Percentiles rank a stretch among this genome's conserved stretches.
These are phyloP conservation scores for Phylloporus sp. DNA, from an alignment of 768 basidiomycete genomes.

Conservation along the genomic window DNA sequence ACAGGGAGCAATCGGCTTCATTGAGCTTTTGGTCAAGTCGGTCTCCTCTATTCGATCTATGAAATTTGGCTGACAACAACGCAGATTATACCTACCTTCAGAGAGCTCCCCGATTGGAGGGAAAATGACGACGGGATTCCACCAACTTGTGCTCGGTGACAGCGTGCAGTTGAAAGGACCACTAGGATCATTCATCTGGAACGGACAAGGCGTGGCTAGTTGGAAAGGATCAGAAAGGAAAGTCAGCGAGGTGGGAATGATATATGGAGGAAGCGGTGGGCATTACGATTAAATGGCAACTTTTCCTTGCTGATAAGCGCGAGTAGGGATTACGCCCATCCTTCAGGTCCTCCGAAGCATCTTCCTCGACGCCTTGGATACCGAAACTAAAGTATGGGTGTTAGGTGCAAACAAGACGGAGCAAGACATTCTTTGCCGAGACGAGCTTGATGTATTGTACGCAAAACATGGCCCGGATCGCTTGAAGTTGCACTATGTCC, in stretches of 20 bases:
- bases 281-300: not conserved
- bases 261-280: conserved; percentile 56
- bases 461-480: conserved; percentile 26
- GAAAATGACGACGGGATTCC: conserved; percentile 47
- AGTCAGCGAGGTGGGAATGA: conserved; percentile 45
- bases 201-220: conserved; percentile 36
- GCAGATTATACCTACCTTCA: conserved; percentile 43
- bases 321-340: conserved; percentile 51
- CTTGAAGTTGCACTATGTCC: conserved; percentile 42
- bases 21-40: conserved; percentile 55
- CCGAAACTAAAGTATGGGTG: conserved; percentile 41
- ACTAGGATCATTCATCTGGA: conserved; percentile 53
- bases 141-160: conserved; percentile 47
- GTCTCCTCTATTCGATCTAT: conserved; percentile 8
- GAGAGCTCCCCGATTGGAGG: conserved; percentile 41
- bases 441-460: conserved; percentile 43
- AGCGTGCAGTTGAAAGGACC: conserved; percentile 56
- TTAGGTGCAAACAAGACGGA: conserved; percentile 46
- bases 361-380: conserved; percentile 37
- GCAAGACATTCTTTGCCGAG: conserved; percentile 48
- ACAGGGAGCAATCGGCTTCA: conserved; percentile 37
- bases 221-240: conserved; percentile 35
- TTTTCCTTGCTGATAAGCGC: not conserved
- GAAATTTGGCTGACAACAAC: conserved; percentile 3
- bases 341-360: conserved; percentile 51